phyloP scores from a whole-genome alignment of 257 asterid species.

The Rauvolfia tetraphylla region DNA sequence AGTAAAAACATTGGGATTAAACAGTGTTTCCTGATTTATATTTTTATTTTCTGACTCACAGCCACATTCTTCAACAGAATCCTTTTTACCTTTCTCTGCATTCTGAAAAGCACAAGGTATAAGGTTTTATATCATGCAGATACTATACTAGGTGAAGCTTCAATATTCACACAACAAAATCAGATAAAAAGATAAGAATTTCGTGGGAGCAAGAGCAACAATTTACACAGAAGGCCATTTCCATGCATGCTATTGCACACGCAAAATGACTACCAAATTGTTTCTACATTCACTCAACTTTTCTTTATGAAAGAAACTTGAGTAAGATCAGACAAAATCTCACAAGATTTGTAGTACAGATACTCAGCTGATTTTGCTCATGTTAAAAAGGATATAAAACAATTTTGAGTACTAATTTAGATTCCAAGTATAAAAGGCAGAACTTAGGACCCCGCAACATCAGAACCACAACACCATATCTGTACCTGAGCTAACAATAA shows the following conservation, averaged over 20 bases:
- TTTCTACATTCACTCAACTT: no score
- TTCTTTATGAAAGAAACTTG: no score
- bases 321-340: no score
- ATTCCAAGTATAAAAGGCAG: not conserved
- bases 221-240: no score
- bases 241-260: no score
- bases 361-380: not conserved
- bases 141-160: not conserved
- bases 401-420: not conserved
- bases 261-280: no score
- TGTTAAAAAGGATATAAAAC: not conserved
- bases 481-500: not conserved
- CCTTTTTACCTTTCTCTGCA: conserved; percentile 31
- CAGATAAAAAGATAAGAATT: not conserved
- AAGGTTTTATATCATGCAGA: not conserved
- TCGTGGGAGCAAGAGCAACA: not conserved
- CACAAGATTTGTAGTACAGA: no score
- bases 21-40: conserved; percentile 46
- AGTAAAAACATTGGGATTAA: conserved; percentile 87
- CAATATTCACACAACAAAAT: not conserved
- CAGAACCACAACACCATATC: not conserved
- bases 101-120: conserved; percentile 26
- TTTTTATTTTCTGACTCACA: conserved; percentile 35
- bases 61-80: conserved; percentile 30
- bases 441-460: not conserved